Evolutionary conservation across 176 grass and related monocot genomes (phyloP).

Genomic region (Musa beccarii): DNA sequence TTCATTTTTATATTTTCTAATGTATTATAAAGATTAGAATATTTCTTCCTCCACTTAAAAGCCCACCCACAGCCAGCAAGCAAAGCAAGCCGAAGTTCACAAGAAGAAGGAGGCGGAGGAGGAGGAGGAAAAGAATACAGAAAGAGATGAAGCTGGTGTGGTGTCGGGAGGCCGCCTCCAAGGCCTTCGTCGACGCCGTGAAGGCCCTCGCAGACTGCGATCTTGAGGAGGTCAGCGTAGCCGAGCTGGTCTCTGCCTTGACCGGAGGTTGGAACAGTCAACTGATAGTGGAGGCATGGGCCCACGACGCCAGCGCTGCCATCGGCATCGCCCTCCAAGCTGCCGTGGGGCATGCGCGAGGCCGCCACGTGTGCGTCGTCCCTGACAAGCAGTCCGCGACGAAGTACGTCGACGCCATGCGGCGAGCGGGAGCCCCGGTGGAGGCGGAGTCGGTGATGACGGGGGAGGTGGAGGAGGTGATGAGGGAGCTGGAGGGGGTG

Average conservation of each 20-base stretch:
- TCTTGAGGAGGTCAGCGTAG: conserved; percentile 4
- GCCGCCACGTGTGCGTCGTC: conserved; percentile 3
- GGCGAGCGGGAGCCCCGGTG: conserved; percentile 5
- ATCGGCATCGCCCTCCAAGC: conserved; percentile 36
- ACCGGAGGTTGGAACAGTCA: conserved; percentile 51
- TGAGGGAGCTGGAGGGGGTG: conserved; percentile 37
- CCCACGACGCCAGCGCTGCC: not conserved
- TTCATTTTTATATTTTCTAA: too few relatives aligned
- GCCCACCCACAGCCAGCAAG: too few relatives aligned
- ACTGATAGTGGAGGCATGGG: conserved; percentile 48
- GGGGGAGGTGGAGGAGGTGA: conserved; percentile 18
- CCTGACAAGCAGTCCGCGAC: not conserved
- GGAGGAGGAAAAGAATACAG: too few relatives aligned
- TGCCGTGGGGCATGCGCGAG: conserved; percentile 8
- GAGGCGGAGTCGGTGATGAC: conserved; percentile 12
- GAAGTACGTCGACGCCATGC: not conserved
- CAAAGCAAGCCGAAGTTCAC: too few relatives aligned
- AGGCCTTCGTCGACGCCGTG: conserved; percentile 49
- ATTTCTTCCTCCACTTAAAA: too few relatives aligned
- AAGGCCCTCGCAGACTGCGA: conserved; percentile 20
- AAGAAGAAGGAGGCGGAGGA: too few relatives aligned
- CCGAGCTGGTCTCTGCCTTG: conserved; percentile 51
- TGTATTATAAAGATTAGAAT: too few relatives aligned
- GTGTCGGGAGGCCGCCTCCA: conserved; percentile 47
- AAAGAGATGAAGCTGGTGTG: conserved; percentile 46